Evolutionary conservation across 2,329 filamentous ascomycete genomes (phyloP).

Genomic region (Fusarium albidum): DNA sequence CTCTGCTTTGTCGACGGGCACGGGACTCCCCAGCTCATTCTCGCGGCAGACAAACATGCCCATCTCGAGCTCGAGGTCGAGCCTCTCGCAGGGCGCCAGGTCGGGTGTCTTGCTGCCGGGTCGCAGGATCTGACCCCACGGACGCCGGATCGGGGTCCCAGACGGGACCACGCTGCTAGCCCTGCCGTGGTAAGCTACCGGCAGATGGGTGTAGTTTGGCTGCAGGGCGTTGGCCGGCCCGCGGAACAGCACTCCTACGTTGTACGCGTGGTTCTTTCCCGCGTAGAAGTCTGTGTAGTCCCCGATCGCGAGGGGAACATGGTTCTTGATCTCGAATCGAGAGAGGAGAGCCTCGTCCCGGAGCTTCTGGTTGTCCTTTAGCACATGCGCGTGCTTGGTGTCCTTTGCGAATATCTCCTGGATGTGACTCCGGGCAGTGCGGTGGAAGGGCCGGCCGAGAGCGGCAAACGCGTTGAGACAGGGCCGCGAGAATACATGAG

Average conservation of each 20-base stretch:
- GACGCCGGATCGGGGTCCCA: conserved; percentile 75
- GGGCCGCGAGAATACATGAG: conserved; percentile 37
- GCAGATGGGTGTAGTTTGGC: conserved; percentile 82
- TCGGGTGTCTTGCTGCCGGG: conserved; percentile 57
- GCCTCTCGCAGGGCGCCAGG: conserved; percentile 64
- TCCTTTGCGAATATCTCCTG: conserved; percentile 67
- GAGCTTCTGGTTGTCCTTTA: conserved; percentile 48
- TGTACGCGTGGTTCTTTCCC: conserved; percentile 78
- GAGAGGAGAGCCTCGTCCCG: conserved; percentile 41
- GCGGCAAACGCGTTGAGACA: conserved; percentile 47
- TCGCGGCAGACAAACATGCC: conserved; percentile 75
- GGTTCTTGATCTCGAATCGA: conserved; percentile 63
- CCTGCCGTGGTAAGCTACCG: conserved; percentile 83
- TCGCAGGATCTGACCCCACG: conserved; percentile 75
- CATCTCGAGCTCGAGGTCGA: conserved; percentile 83
- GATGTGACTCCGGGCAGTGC: conserved; percentile 75
- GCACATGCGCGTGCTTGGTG: conserved; percentile 48
- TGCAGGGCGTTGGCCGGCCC: conserved; percentile 78
- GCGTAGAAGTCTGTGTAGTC: conserved; percentile 90
- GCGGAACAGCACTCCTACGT: conserved; percentile 75
- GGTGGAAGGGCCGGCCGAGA: conserved; percentile 73
- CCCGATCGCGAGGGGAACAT: conserved; percentile 78
- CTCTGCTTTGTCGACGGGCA: conserved; percentile 72
- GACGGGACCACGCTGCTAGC: conserved; percentile 79
- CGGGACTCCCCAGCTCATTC: conserved; percentile 72